phyloP scores from a whole-genome alignment of 129 eudicot genomes.

The Tagetes patula region DNA sequence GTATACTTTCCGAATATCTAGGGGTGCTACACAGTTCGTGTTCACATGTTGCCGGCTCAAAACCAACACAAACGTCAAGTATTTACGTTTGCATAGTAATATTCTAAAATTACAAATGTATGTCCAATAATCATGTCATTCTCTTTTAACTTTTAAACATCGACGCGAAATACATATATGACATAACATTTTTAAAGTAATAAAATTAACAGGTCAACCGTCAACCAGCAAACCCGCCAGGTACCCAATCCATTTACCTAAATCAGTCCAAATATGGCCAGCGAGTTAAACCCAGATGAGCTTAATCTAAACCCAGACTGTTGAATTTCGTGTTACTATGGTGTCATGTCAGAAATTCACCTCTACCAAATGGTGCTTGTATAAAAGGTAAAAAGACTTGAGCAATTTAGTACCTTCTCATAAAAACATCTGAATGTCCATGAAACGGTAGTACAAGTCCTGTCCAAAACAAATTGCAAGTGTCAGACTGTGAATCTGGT shows the following conservation, averaged over 20 bases:
- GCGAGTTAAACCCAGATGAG: not conserved
- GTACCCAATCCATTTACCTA: not conserved
- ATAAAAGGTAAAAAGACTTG: slow-evolving; percentile 3
- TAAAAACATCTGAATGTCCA: slow-evolving; percentile 95
- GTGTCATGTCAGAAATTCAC: not conserved
- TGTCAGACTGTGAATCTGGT: slow-evolving; percentile 18
- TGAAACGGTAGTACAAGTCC: slow-evolving; percentile 96
- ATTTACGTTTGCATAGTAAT: too few species aligned
- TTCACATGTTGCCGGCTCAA: not conserved
- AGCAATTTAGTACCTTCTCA: slow-evolving; percentile 64
- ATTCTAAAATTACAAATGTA: too few species aligned
- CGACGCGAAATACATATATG: too few species aligned
- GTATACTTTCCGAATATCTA: not conserved
- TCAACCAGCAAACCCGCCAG: not conserved
- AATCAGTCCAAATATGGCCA: not conserved
- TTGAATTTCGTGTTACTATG: not conserved
- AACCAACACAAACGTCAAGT: not conserved
- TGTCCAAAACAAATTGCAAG: slow-evolving; percentile 37
- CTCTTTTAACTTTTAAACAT: too few species aligned
- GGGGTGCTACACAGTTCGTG: not conserved
- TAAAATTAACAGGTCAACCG: not conserved
- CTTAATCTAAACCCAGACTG: not conserved
- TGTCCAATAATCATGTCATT: too few species aligned
- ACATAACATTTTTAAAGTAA: too few species aligned
- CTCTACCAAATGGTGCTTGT: not conserved